Conservation (phyloP, 306 rosid genomes). For the Prunus armeniaca region DNA sequence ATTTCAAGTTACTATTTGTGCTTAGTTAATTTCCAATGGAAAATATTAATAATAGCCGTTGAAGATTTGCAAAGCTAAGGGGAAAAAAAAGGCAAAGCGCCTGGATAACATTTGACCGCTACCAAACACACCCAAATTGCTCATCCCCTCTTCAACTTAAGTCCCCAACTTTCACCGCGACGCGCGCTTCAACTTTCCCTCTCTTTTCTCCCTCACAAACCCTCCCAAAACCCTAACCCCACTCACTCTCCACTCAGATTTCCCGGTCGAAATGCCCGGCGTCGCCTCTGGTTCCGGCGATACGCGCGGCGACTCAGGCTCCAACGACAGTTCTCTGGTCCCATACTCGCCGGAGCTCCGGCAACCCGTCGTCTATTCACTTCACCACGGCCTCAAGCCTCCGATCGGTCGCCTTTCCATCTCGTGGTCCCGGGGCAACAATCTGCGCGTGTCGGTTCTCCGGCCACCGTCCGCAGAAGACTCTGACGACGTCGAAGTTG, state of each 20-base stretch:
- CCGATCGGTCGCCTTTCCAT: slow-evolving; percentile 67
- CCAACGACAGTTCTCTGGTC: slow-evolving; percentile 40
- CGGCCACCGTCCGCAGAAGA: slow-evolving; percentile 15
- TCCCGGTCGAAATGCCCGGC: slow-evolving; percentile 38
- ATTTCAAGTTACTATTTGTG: too few relatives aligned
- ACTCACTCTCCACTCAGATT: neutral
- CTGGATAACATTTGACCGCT: neutral
- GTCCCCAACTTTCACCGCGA: neutral
- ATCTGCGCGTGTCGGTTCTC: slow-evolving; percentile 72
- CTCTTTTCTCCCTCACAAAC: slow-evolving; percentile 4
- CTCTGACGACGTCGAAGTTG: slow-evolving; percentile 29
- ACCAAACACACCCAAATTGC: neutral
- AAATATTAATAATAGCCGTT: neutral
- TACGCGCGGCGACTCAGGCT: neutral
- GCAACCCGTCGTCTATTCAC: slow-evolving; percentile 41
- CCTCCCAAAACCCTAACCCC: slow-evolving; percentile 36
- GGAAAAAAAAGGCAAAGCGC: too few relatives aligned
- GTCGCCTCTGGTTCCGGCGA: slow-evolving; percentile 33
- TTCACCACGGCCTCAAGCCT: slow-evolving; percentile 61
- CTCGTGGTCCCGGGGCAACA: slow-evolving; percentile 84
- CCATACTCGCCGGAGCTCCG: slow-evolving; percentile 34
- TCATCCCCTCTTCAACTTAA: neutral
- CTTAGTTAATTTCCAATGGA: too few relatives aligned
- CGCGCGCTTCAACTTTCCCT: neutral
- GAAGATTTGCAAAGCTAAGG: too few relatives aligned